Percentiles rank a stretch among this genome's conserved stretches.
Evolutionary conservation across 306 rosid species (phyloP).

Genomic region (Cucurbita moschata): DNA sequence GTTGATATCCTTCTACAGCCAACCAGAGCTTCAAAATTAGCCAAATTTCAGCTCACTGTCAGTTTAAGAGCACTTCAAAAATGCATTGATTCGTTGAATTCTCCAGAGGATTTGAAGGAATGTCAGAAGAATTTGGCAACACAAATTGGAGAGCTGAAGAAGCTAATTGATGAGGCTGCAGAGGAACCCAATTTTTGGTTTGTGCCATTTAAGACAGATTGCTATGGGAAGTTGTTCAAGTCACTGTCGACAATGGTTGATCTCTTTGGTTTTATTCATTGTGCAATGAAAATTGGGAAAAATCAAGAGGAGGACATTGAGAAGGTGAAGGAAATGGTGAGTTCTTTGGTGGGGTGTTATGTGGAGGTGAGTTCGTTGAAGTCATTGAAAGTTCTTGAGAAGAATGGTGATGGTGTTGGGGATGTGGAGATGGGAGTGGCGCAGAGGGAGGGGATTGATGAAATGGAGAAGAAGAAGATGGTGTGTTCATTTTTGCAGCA

Average conservation of each 20-base stretch:
- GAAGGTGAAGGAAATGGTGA: constrained; percentile 24
- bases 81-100: constrained; percentile 26
- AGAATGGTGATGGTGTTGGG: neutral
- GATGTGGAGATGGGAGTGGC: constrained; percentile 44
- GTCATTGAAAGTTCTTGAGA: constrained; percentile 25
- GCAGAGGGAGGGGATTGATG: neutral
- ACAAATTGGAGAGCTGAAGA: constrained; percentile 22
- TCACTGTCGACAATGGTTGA: constrained; percentile 35
- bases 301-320: constrained; percentile 26
- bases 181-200: constrained; percentile 70
- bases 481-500: constrained; percentile 23
- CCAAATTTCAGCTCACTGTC: constrained; percentile 32
- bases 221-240: constrained; percentile 27
- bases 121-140: constrained; percentile 15
- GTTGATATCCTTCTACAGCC: constrained; percentile 46
- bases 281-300: constrained; percentile 12
- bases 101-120: constrained; percentile 11
- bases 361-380: constrained; percentile 23
- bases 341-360: constrained; percentile 17
- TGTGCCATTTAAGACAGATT: constrained; percentile 30
- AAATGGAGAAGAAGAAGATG: constrained; percentile 23
- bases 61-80: constrained; percentile 18
- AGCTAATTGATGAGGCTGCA: constrained; percentile 42
- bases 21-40: constrained; percentile 36
- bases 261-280: constrained; percentile 21